Evolutionary conservation across 1,139 yeast genomes (phyloP), one percentile per base, ranked within the genome.

Genomic region (Nakaseomyces nivariensis): DNA sequence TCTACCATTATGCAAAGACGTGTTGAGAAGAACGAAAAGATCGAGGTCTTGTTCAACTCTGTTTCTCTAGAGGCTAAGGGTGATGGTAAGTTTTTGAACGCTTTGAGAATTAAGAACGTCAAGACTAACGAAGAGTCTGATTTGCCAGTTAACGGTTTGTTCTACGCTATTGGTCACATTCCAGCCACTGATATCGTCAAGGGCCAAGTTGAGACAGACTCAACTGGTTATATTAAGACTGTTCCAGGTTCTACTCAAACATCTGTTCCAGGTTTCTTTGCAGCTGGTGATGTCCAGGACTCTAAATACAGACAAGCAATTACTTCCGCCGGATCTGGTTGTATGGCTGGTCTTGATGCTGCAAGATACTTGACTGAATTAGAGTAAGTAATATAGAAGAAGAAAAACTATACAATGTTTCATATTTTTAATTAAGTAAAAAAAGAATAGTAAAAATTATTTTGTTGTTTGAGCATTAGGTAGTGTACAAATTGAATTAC

Each of bases 281-380:
- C 99, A 54, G 98, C 98, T 54, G 98, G 99, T 73, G 99, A 92
- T 69, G 98, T 92, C 49, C 98, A 92, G 72, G 99, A 92, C 70
- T 85, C 88, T 72, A 80, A 79, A 67, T 92, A 90, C 72, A 86
- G 98, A 82, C 99, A 92, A 75, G 99, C 99, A 52, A 88, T 92
- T 67, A 92, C 99, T 48, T 89, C 97, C 67, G 98, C 98, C 33
- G 99, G 98, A 66, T 79, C 96, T 57, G 99, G 99, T 56, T 92
- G 98, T 77, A 92, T 90, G 97, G 99, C 99, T 61, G 99, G 95
- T 55, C 78, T 92, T 57, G 98, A 92, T 66, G 88, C 94, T 64
- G 97, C 89, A 74, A 83, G 80, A 70, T 85, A 77, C 68, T 70
- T 90, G 58, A 74, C 90, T 49, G 92, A 86, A 66, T 76, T 76